phyloP scores from a whole-genome alignment of 345 rosid genomes.

The Lagerstroemia speciosa region DNA sequence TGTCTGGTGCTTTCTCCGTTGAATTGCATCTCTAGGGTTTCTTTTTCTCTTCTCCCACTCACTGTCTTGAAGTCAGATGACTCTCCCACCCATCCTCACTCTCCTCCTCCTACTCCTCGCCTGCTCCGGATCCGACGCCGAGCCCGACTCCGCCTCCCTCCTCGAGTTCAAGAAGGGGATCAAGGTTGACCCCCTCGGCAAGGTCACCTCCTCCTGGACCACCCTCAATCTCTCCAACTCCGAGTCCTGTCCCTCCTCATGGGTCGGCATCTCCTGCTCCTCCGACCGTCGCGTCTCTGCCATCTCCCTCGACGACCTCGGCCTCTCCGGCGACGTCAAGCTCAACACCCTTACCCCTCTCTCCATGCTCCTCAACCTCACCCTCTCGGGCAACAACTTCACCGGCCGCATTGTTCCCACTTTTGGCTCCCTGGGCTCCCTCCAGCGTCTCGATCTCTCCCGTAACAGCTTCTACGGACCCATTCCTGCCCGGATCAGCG shows the following conservation, averaged over 20 bases:
- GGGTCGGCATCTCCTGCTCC: slow-evolving; percentile 76
- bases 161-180: slow-evolving; percentile 92
- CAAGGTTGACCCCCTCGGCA: slow-evolving; percentile 32
- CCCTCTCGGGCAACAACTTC: slow-evolving; percentile 66
- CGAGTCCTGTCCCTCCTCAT: slow-evolving; percentile 35
- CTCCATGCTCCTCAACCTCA: slow-evolving; percentile 47
- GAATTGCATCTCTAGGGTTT: slow-evolving; percentile 24
- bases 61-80: slow-evolving; percentile 2
- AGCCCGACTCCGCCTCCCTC: slow-evolving; percentile 48
- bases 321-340: slow-evolving; percentile 70
- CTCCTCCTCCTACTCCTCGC: slow-evolving; percentile 20
- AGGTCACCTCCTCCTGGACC: slow-evolving; percentile 37
- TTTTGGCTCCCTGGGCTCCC: slow-evolving; percentile 51
- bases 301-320: slow-evolving; percentile 47
- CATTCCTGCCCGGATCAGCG: slow-evolving; percentile 74
- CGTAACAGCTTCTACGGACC: slow-evolving; percentile 67
- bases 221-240: slow-evolving; percentile 23
- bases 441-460: slow-evolving; percentile 80
- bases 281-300: slow-evolving; percentile 36
- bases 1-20: not conserved
- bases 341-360: slow-evolving; percentile 51
- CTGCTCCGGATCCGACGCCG: slow-evolving; percentile 18
- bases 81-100: slow-evolving; percentile 11
- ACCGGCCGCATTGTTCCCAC: slow-evolving; percentile 83
- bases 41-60: not conserved